phyloP scores from a whole-genome alignment of 352 stramenopile species.

The Phytophthora litchii region DNA sequence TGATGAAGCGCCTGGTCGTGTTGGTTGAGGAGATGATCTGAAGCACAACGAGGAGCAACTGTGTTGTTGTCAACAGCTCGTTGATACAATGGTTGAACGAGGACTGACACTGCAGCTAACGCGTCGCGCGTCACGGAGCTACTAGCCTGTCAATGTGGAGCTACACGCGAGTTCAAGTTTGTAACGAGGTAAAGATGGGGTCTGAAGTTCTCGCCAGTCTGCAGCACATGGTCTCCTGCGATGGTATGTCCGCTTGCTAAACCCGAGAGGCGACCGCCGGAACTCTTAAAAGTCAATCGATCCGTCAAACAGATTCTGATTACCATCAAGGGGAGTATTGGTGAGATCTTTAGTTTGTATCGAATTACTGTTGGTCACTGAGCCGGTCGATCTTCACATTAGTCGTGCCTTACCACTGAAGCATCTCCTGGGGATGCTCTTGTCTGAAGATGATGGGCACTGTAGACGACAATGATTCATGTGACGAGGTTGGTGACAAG shows the following conservation, averaged over 20 bases:
- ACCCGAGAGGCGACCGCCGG: constrained; percentile 5
- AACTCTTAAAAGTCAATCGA: constrained; percentile 1
- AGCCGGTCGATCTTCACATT: neutral
- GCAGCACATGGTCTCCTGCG: neutral
- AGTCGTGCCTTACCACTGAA: neutral
- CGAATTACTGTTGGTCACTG: no score
- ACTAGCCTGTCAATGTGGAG: constrained; percentile 6
- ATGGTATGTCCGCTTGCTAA: constrained; percentile 1
- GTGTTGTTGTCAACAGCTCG: neutral
- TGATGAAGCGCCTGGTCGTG: neutral
- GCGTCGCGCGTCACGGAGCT: constrained; percentile 11
- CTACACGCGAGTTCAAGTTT: constrained; percentile 3
- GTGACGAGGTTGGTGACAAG: constrained; percentile 11
- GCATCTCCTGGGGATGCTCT: constrained; percentile 13
- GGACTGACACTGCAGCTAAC: neutral
- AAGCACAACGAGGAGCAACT: neutral
- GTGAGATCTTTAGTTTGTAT: no score
- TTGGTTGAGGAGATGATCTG: neutral
- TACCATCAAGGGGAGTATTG: no score
- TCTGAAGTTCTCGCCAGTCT: constrained; percentile 8
- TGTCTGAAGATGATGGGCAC: constrained; percentile 21
- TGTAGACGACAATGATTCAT: constrained; percentile 28
- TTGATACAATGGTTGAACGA: neutral
- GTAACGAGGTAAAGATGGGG: constrained; percentile 16
- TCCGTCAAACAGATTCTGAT: neutral